Evolutionary conservation across 1,139 yeast species (phyloP), one percentile per base, ranked within the genome.

Genomic region (Hyphopichia fennica): DNA sequence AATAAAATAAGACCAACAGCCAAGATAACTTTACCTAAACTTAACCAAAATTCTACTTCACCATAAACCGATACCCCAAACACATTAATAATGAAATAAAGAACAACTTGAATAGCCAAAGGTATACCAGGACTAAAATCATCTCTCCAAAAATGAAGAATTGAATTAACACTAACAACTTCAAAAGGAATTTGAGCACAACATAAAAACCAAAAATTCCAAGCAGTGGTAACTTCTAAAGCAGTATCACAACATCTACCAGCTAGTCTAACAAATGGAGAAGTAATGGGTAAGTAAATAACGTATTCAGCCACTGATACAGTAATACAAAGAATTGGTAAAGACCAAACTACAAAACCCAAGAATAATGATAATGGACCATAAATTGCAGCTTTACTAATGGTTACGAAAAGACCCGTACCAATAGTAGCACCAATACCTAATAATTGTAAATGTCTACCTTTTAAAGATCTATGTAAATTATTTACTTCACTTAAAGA

Each of bases 301-400:
- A 85, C 90, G 91, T 86, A 84, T 57, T 87, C 95, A 0, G 89
- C 91, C 8, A 86, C 80, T 4, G 83, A 74, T 27, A 81, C 79
- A 23, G 91, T 86, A 46, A 86, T 79, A 49, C 57, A 65, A 44
- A 79, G 72, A 38, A 86, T 65, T 16, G 87, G 77, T 15, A 78
- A 48, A 37, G 78, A 60, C 79, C 76, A 66, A 47, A 69, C 54
- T 11, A 64, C 46, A 50, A 71, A 72, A 3, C 73, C 67, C 19
- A 75, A 56, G 2, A 75, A 54, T 35, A 75, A 62, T 4, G 69
- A 67, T 41, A 74, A 61, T 4, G 80, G 79, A 65, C 93, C 78
- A 16, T 67, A 69, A n/a, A 56, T 51, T 40, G 72, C 58, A 4
- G 72, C 72, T 14, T 63, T 54, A n/a, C 76, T 74, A 17, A 71